phyloP scores from a whole-genome alignment of 2,329 filamentous ascomycete genomes.

The Bipolaris bicolor region DNA sequence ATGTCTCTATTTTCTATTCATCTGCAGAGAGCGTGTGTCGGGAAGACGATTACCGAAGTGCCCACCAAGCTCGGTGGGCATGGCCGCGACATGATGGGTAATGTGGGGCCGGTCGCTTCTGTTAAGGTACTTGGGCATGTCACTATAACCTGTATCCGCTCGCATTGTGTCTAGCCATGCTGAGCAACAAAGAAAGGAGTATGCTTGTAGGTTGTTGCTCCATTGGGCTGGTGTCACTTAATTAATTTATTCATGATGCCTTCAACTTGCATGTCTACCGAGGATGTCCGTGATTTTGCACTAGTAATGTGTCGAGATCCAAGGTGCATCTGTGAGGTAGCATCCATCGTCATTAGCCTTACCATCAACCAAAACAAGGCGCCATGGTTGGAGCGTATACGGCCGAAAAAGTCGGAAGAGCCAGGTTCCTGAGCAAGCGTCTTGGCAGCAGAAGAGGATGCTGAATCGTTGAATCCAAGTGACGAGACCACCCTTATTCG shows the following conservation, averaged over 20 bases:
- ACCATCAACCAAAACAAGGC: background rate
- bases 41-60: background rate
- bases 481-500: background rate
- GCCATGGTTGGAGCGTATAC: background rate
- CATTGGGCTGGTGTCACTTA: background rate
- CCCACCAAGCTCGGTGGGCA: background rate
- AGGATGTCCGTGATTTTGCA: background rate
- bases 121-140: background rate
- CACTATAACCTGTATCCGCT: background rate
- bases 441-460: slow-evolving; percentile 3
- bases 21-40: background rate
- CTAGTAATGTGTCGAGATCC: background rate
- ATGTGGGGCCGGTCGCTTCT: background rate
- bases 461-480: slow-evolving; percentile 3
- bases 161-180: background rate
- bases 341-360: background rate
- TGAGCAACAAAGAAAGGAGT: background rate
- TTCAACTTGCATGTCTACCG: background rate
- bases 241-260: background rate
- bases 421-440: slow-evolving; percentile 7
- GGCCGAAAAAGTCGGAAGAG: background rate
- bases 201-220: background rate
- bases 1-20: background rate
- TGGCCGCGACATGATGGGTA: background rate
- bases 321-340: background rate